These are phyloP conservation scores for Alternaria angustiovoidea DNA, from an alignment of 2,329 filamentous ascomycete species.

Conservation along the genomic window DNA sequence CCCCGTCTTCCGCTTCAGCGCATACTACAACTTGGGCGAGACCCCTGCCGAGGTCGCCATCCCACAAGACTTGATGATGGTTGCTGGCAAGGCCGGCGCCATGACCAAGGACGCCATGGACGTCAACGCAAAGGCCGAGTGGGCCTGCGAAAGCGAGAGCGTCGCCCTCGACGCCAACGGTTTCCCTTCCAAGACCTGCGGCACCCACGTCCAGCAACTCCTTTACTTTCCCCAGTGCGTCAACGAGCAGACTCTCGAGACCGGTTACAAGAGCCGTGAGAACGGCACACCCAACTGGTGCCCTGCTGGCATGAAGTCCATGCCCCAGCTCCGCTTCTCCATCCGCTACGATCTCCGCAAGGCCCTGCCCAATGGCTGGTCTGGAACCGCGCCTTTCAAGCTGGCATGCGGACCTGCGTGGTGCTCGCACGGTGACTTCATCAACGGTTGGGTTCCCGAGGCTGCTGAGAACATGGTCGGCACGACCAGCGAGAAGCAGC, in stretches of 20 bases:
- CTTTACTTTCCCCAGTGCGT: constrained; percentile 58
- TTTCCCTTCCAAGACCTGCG: constrained; percentile 51
- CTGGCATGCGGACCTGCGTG: constrained; percentile 53
- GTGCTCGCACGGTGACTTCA: constrained; percentile 59
- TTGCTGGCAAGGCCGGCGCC: constrained; percentile 54
- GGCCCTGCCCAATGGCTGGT: constrained; percentile 56
- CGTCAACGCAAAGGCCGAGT: constrained; percentile 33
- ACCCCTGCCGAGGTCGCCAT: constrained; percentile 56
- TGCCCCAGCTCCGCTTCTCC: constrained; percentile 59
- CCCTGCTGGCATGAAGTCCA: constrained; percentile 55
- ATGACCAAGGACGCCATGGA: constrained; percentile 32
- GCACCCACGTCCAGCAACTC: constrained; percentile 56
- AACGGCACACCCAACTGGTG: constrained; percentile 49
- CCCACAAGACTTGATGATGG: constrained; percentile 54
- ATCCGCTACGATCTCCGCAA: constrained; percentile 59
- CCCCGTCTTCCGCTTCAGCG: constrained; percentile 52
- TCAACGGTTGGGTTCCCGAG: constrained; percentile 58
- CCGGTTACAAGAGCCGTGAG: constrained; percentile 44
- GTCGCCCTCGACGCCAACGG: constrained; percentile 33
- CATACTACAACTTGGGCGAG: constrained; percentile 57
- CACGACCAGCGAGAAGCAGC: constrained; percentile 45
- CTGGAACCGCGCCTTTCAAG: constrained; percentile 55
- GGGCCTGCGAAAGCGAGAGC: constrained; percentile 41
- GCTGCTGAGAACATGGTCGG: constrained; percentile 54
- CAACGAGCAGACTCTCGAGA: constrained; percentile 47